Evolutionary conservation across 805 yeast genomes (phyloP).

Genomic region (Saccharomyces eubayanus): DNA sequence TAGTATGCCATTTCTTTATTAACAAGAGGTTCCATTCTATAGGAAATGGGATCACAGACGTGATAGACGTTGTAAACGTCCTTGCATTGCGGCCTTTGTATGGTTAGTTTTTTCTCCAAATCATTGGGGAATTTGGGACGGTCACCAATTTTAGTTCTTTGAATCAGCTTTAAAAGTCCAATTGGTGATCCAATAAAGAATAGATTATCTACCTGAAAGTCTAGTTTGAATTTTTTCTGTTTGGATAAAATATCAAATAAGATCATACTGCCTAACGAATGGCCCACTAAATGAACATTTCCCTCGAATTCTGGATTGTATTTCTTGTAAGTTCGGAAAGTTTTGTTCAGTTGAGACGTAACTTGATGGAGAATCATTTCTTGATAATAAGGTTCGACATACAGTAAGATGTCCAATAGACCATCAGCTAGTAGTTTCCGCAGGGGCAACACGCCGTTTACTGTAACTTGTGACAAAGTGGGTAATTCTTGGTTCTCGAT

Average conservation of each 20-base stretch:
- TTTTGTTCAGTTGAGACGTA: constrained; percentile 51
- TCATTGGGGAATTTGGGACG: constrained; percentile 21
- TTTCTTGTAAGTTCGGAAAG: constrained; percentile 49
- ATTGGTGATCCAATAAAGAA: constrained; percentile 87
- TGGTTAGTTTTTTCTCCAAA: constrained; percentile 7
- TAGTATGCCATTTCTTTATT: constrained; percentile 17
- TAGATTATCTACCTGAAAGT: constrained; percentile 64
- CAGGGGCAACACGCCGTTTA: constrained; percentile 68
- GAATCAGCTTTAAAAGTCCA: constrained; percentile 74
- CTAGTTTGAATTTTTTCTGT: constrained; percentile 40
- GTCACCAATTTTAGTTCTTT: constrained; percentile 45
- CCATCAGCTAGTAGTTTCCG: constrained; percentile 81
- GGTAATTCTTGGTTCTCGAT: constrained; percentile 42
- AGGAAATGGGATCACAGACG: constrained; percentile 87
- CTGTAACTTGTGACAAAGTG: constrained; percentile 59
- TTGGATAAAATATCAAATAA: constrained; percentile 61
- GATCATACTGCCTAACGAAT: constrained; percentile 85
- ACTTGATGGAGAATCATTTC: constrained; percentile 56
- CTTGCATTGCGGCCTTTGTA: constrained; percentile 46
- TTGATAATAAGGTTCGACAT: constrained; percentile 63
- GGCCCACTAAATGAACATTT: constrained; percentile 76
- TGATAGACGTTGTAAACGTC: constrained; percentile 79
- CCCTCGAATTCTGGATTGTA: constrained; percentile 72
- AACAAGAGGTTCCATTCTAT: constrained; percentile 80
- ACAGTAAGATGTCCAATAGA: constrained; percentile 70